Evolutionary conservation across 306 rosid genomes (phyloP).

Genomic region (Pterocarpus macrocarpus): DNA sequence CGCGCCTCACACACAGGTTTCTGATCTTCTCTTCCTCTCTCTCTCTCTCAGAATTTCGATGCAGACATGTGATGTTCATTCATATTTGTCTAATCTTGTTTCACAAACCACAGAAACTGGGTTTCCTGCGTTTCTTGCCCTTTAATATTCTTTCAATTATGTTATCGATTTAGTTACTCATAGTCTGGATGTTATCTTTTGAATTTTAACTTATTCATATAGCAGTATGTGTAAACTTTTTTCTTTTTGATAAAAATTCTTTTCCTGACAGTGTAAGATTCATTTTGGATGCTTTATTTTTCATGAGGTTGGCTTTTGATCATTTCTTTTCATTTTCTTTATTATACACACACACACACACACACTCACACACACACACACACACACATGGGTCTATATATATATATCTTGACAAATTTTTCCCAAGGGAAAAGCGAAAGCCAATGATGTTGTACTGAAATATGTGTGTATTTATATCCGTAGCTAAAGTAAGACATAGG

Average conservation of each 20-base stretch:
- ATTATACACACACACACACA: too few relatives aligned
- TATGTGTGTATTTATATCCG: too few relatives aligned
- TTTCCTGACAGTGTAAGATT: not conserved
- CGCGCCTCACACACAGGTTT: slow-evolving; percentile 53
- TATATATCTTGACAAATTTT: too few relatives aligned
- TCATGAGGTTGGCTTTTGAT: not conserved
- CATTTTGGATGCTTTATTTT: not conserved
- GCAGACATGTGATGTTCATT: not conserved
- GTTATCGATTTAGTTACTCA: not conserved
- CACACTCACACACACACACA: too few relatives aligned
- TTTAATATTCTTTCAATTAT: not conserved
- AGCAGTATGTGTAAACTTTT: not conserved
- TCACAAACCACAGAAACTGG: not conserved
- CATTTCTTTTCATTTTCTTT: too few relatives aligned
- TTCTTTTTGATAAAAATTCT: not conserved
- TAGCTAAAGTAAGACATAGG: too few relatives aligned
- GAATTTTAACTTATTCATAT: not conserved
- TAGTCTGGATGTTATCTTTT: not conserved
- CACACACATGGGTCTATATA: too few relatives aligned
- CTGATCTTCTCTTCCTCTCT: not conserved
- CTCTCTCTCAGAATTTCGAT: not conserved
- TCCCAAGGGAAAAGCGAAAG: too few relatives aligned
- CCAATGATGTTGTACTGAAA: too few relatives aligned
- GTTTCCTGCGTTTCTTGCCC: not conserved
- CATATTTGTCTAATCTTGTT: slow-evolving; percentile 4